Base-by-base conservation (phyloP, 1,284 basidiomycete species). In the Coniferiporia sulphurascens region DNA sequence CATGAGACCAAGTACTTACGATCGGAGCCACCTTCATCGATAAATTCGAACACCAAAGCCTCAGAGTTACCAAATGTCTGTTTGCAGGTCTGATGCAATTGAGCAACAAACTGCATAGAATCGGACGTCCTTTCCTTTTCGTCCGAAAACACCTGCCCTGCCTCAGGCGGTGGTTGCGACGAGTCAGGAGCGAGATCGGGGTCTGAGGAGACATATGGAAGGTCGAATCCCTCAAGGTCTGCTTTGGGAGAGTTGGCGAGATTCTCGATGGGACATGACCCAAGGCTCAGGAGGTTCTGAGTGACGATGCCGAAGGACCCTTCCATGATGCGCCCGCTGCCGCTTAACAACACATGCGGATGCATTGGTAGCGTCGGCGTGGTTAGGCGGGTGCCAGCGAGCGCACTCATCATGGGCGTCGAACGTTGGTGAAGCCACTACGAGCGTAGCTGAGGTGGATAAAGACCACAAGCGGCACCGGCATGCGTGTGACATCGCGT, bases 31-130 rank as follows among this genome's bases (percentile, higher is more conserved):
- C 62, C 56, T 43, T 76, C 74, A 54, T 80, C 75, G 35, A 79
- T 63, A 48, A 75, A 76, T 52, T 81, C 79, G 52, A 76, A 82
- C 27, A 73, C 73, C 3, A 84, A 62, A 0, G 67, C 65, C 35
- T 73, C 67, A n/a, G 65, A 68, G 62, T 55, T 74, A 10, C 77
- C 78, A 51, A 78, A 76, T 0, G 68, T 65, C 34, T 73, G 72
- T 27, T 76, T 76, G 55, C 76, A 82, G 3, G 74, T 69, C 57
- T 78, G 72, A 53, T 82, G 74, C 17, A 83, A 69, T 8, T 70
- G 68, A 0, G 68, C 62, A 51, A 76, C 63, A 3, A 68, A 60
- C 13, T 67, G 66, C 52, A 44, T 62, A 22, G 61, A 59, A 50
- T 41, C 27, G 13, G 61, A 58, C 5, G 56, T 7, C 32, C n/a